Evolutionary conservation across 2,329 filamentous ascomycete genomes (phyloP).

Genomic region (Talaromyces sp.): DNA sequence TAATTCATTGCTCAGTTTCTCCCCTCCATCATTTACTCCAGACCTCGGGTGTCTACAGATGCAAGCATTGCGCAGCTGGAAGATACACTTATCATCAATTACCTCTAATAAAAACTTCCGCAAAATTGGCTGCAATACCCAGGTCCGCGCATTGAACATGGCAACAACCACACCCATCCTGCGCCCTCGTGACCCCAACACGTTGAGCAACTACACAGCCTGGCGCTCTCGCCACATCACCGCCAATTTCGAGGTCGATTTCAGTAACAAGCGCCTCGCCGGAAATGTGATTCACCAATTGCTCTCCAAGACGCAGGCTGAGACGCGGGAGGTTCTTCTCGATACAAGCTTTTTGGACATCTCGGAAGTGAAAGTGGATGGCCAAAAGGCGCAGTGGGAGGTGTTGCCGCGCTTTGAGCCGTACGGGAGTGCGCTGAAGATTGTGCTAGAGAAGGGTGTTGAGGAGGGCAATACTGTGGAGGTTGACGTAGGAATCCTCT

Average conservation of each 20-base stretch:
- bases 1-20: not conserved
- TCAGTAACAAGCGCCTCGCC: slow-evolving; percentile 69
- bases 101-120: not conserved
- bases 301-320: slow-evolving; percentile 69
- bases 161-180: slow-evolving; percentile 40
- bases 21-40: not conserved
- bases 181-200: slow-evolving; percentile 73
- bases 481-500: slow-evolving; percentile 41
- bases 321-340: slow-evolving; percentile 73
- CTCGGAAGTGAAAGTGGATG: slow-evolving; percentile 65
- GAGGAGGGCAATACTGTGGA: slow-evolving; percentile 47
- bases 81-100: not conserved
- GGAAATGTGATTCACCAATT: slow-evolving; percentile 75
- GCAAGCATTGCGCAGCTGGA: not conserved
- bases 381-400: slow-evolving; percentile 62
- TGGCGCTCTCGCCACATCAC: slow-evolving; percentile 82
- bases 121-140: not conserved
- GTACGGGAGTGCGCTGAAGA: slow-evolving; percentile 53
- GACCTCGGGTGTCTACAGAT: not conserved
- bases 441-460: slow-evolving; percentile 47
- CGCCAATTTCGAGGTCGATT: slow-evolving; percentile 78
- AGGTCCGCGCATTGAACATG: slow-evolving; percentile 26
- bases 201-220: slow-evolving; percentile 83
- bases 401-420: slow-evolving; percentile 67
- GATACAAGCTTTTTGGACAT: slow-evolving; percentile 85